These are phyloP conservation scores for Cladosporium sp. DNA, from an alignment of 2,329 filamentous ascomycete species.

Conservation along the genomic window DNA sequence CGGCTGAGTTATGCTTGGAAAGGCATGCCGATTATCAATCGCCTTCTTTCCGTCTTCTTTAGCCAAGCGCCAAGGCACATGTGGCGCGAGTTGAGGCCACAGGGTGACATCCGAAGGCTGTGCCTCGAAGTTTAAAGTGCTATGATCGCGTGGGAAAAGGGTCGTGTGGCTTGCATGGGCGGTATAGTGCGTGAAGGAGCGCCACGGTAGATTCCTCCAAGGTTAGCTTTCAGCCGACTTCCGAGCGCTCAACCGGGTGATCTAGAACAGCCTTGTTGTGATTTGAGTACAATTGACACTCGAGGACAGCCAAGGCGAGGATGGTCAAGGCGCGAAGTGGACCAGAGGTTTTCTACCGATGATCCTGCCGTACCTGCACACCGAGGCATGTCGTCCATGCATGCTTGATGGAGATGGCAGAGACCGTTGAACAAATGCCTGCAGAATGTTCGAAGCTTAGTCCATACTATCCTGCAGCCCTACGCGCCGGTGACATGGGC, in stretches of 20 bases:
- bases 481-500: neutral
- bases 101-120: neutral
- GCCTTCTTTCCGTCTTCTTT: neutral
- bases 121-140: neutral
- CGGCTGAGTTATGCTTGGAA: neutral
- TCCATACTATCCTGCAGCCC: neutral
- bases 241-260: too few relatives aligned
- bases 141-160: slow-evolving; percentile 8
- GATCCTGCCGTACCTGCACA: too few relatives aligned
- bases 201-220: too few relatives aligned
- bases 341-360: too few relatives aligned
- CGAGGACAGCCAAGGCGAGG: too few relatives aligned
- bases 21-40: neutral
- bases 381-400: too few relatives aligned
- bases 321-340: too few relatives aligned
- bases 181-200: neutral
- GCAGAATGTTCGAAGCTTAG: slow-evolving; percentile 2
- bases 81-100: neutral
- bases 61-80: slow-evolving; percentile 3
- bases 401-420: neutral
- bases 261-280: too few relatives aligned
- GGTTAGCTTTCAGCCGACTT: too few relatives aligned
- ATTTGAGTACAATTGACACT: too few relatives aligned
- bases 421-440: slow-evolving; percentile 2
- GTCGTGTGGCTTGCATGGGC: slow-evolving; percentile 4